phyloP scores from a whole-genome alignment of 176 grass and related monocot genomes.

The Thinopyrum elongatum region DNA sequence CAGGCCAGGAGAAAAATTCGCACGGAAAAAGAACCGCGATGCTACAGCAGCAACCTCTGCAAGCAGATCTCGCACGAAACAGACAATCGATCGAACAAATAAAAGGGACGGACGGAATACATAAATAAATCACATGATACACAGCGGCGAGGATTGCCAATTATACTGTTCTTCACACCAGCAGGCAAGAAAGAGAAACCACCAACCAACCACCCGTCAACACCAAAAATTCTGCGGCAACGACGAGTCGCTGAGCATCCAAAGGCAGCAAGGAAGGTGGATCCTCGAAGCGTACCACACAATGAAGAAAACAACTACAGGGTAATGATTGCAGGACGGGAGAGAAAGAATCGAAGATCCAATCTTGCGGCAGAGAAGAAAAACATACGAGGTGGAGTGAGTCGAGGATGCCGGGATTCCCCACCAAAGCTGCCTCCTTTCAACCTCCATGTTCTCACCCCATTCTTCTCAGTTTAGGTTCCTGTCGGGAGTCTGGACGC shows the following conservation, averaged over 20 bases:
- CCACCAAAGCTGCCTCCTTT: conserved; percentile 38
- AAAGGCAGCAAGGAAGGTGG: not conserved
- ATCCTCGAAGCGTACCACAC: conserved; percentile 11
- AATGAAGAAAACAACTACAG: conserved; percentile 2
- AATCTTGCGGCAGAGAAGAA: not conserved
- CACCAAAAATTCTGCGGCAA: conserved; percentile 13
- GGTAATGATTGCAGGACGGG: not conserved
- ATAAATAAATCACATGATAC: conserved; percentile 23
- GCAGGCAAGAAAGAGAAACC: conserved; percentile 26
- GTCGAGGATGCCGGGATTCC: conserved; percentile 22
- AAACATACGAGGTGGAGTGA: conserved; percentile 30
- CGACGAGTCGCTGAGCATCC: not conserved
- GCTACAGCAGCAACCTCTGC: not conserved
- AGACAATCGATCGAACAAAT: not conserved
- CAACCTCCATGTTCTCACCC: conserved; percentile 27
- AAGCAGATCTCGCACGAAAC: conserved; percentile 3
- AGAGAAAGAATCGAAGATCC: conserved; percentile 32
- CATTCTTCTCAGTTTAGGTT: conserved; percentile 2
- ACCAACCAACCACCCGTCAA: conserved; percentile 14
- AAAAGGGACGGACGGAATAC: not conserved
- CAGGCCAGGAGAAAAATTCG: not conserved
- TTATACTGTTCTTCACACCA: conserved; percentile 2
- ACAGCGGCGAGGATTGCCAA: conserved; percentile 5
- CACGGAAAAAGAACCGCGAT: not conserved
- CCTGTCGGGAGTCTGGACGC: not conserved